Percentiles rank a stretch among this genome's conserved stretches.
phyloP scores from a whole-genome alignment of 1,284 basidiomycete genomes.

The Ustilago trichophora region DNA sequence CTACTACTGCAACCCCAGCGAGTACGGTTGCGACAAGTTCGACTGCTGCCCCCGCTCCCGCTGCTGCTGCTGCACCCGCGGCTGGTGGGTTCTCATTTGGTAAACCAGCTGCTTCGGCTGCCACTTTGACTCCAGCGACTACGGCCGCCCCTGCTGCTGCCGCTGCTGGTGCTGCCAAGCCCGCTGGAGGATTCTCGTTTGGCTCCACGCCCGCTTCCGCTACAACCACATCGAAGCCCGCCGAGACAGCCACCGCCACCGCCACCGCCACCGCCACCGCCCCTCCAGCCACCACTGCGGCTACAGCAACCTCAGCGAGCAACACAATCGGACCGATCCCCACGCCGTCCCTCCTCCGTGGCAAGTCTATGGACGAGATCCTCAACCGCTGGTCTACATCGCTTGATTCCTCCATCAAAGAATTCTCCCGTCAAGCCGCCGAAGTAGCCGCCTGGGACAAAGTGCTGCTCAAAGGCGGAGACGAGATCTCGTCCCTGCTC shows the following conservation, averaged over 20 bases:
- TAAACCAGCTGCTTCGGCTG: too few relatives aligned
- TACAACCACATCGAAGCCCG: constrained; percentile 35
- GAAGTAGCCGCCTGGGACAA: constrained; percentile 96
- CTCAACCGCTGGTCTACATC: constrained; percentile 90
- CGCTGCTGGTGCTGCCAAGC: too few relatives aligned
- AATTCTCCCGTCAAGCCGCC: constrained; percentile 86
- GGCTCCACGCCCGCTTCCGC: constrained; percentile 25
- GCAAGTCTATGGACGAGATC: constrained; percentile 95
- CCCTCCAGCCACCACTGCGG: constrained; percentile 41
- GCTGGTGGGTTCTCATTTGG: constrained; percentile 43
- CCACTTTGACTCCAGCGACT: too few relatives aligned
- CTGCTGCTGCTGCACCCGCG: constrained; percentile 29
- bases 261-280: constrained; percentile 47
- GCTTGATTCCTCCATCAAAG: constrained; percentile 82
- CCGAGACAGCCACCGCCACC: constrained; percentile 46
- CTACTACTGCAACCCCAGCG: too few relatives aligned
- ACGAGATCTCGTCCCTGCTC: constrained; percentile 77
- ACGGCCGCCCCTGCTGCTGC: too few relatives aligned
- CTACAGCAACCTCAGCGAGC: constrained; percentile 49
- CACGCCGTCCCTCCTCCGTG: constrained; percentile 76
- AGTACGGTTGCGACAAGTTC: too few relatives aligned
- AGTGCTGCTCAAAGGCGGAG: constrained; percentile 86
- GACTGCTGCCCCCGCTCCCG: too few relatives aligned
- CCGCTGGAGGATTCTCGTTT: too few relatives aligned
- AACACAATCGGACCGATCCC: constrained; percentile 71